Base-by-base conservation (phyloP, 371 early-diverging fungal species). In the Apophysomyces elegans region DNA sequence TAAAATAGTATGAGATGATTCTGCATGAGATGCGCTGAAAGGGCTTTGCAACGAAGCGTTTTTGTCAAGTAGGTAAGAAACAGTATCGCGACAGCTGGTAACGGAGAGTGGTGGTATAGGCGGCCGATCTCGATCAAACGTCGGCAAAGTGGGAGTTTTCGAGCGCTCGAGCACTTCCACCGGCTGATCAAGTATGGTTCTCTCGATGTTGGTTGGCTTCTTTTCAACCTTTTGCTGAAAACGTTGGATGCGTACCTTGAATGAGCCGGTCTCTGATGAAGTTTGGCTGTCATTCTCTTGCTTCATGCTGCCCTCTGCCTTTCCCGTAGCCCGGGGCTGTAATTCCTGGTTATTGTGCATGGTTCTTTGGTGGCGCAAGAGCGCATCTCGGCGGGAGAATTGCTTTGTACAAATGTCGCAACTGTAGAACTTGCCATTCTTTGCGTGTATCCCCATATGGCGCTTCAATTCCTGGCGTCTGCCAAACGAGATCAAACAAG, bases 391-490 rank as follows among this genome's bases (percentile, higher is more conserved):
- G 8, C 54, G 54, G 5, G 54, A 50, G 6, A 16, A 50, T 16
- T 16, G 9, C 32, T 50, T 50, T 16, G 5, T 5, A 21, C 54
- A 50, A 5, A n/a, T n/a, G 5, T n/a, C 18, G 21, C 54, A 50
- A 5, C 21, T 50, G 9, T 50, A 50, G 7, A 50, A 16, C 21
- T 50, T 50, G 21, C 54, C 21, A 26, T 50, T 50, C 21, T 50
- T 50, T 21, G n/a, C 54, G 35, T 50, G 54, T 26, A 26, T 50
- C 54, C 54, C 16, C 54, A 50, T 50, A 26, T 50, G 54, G 21
- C 54, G 54, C 21, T 50, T 50, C 7, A 50, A 26, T 21, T 50
- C 54, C 21, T 50, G 54, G 4, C 21, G 54, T 4, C 54, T 16
- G 1, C 54, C 54, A 11, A 50, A 50, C 21, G n/a, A 16, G 21